These are phyloP conservation scores for Nothophytophthora sp. DNA, from an alignment of 352 stramenopile species.

Conservation along the genomic window DNA sequence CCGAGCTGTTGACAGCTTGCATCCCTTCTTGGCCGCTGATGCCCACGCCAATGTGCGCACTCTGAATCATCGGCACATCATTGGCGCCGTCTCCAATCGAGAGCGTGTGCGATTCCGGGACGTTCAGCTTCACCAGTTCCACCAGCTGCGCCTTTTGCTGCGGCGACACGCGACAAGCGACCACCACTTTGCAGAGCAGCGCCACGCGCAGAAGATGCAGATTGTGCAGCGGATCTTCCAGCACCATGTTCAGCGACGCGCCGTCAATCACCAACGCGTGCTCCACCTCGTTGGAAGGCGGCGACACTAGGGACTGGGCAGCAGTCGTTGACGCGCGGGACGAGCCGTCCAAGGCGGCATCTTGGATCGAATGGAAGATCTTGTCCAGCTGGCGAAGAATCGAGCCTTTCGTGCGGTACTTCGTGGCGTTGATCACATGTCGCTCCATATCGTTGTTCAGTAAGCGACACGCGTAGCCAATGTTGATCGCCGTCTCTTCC, in stretches of 20 bases:
- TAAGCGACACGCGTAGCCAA: constrained; percentile 83
- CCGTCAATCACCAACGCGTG: constrained; percentile 96
- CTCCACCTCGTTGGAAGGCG: constrained; percentile 34
- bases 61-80: constrained; percentile 92
- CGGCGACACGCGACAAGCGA: constrained; percentile 97
- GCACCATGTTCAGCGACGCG: constrained; percentile 83
- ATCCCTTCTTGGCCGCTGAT: constrained; percentile 99
- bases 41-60: constrained; percentile 87
- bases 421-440: constrained; percentile 77
- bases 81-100: constrained; percentile 92
- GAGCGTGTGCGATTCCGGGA: constrained; percentile 80
- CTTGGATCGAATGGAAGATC: constrained; percentile 75
- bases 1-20: constrained; percentile 92
- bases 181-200: constrained; percentile 94
- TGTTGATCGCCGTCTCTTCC: constrained; percentile 91
- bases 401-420: constrained; percentile 65
- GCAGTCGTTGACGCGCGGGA: constrained; percentile 17
- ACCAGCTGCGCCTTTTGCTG: constrained; percentile 98
- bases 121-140: constrained; percentile 92
- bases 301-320: constrained; percentile 29
- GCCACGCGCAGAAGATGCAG: constrained; percentile 82
- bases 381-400: constrained; percentile 77
- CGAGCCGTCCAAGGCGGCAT: constrained; percentile 17
- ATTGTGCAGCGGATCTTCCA: constrained; percentile 74
- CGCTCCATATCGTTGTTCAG: constrained; percentile 95